These are phyloP conservation scores for Aschersonia sp. DNA, from an alignment of 2,329 filamentous ascomycete species.

Conservation along the genomic window DNA sequence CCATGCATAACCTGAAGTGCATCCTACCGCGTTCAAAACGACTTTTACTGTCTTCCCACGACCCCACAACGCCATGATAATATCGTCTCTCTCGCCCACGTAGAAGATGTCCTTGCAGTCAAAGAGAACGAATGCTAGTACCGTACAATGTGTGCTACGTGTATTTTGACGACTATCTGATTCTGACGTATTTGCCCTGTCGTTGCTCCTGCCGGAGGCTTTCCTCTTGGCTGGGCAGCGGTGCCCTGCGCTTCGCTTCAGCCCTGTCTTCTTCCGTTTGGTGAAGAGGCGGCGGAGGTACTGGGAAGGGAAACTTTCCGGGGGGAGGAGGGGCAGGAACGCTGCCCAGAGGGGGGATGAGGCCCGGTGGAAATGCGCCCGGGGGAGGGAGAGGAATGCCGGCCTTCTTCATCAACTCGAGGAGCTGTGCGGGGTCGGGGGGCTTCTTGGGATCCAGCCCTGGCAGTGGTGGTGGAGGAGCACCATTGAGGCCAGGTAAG, in stretches of 20 bases:
- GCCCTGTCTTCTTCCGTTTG: slow-evolving; percentile 17
- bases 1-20: no score
- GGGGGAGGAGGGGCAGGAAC: slow-evolving; percentile 16
- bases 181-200: slow-evolving; percentile 43
- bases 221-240: slow-evolving; percentile 72
- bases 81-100: no score
- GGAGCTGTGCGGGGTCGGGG: slow-evolving; percentile 44
- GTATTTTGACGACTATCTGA: background rate
- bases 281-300: slow-evolving; percentile 24
- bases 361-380: slow-evolving; percentile 26
- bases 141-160: no score
- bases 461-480: slow-evolving; percentile 34
- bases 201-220: slow-evolving; percentile 67
- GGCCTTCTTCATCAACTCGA: slow-evolving; percentile 51
- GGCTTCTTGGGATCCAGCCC: slow-evolving; percentile 46
- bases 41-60: no score
- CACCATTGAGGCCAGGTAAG: slow-evolving; percentile 31
- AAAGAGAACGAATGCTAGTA: no score
- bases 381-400: slow-evolving; percentile 47
- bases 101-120: no score
- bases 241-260: slow-evolving; percentile 40
- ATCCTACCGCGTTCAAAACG: no score
- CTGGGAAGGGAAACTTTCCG: slow-evolving; percentile 17
- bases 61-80: no score
- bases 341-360: slow-evolving; percentile 25